Base-by-base conservation (phyloP, 139 green algal genomes). In the Deuterostichococcus epilithicus region DNA sequence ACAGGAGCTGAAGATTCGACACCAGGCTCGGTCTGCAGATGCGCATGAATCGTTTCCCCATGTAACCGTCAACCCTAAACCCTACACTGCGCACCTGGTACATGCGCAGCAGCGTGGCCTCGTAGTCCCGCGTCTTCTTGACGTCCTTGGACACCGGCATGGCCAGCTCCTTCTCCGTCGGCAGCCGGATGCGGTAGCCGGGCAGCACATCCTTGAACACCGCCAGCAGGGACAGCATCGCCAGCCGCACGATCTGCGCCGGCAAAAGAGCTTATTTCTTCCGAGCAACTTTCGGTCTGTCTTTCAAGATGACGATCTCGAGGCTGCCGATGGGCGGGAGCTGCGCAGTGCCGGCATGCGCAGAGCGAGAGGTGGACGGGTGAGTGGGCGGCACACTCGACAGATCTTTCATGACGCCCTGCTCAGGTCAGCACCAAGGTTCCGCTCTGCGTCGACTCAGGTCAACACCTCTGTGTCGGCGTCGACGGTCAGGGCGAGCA, bases 161-260 rank as follows among this genome's bases (percentile, higher is more conserved):
- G 38, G 66, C 78, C 33, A 87, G 72, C 82, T 94, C 90, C 83
- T 95, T 90, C 70, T 88, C 86, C 0, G 88, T 88, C 10, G 87
- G 81, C 39, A 86, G 88, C 0, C 94, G 85, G 78, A 98, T 97
- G 66, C 91, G 85, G 81, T 96, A 96, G 5, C 87, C 92, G 1
- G 92, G 92, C 66, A 94, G 70, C 2, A 95, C 78, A 82, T 98
- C 94, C 59, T 83, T 88, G 77, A 95, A 97, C n/a, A 98, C 91
- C 5, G 91, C 89, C 37, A 91, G 65, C 33, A 92, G 77, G 1
- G 87, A 95, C 69, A 98, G 81, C 82, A 96, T 85, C 0, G 94
- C 91, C 73, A 98, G 78, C 1, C 89, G 85, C 42, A 86, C 73
- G 0, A 96, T 84, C 73, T 89, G 72, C 3, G 35, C 32, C 26